Evolutionary conservation across 139 green algal species (phyloP).

Genomic region (Dunaliella sp.): DNA sequence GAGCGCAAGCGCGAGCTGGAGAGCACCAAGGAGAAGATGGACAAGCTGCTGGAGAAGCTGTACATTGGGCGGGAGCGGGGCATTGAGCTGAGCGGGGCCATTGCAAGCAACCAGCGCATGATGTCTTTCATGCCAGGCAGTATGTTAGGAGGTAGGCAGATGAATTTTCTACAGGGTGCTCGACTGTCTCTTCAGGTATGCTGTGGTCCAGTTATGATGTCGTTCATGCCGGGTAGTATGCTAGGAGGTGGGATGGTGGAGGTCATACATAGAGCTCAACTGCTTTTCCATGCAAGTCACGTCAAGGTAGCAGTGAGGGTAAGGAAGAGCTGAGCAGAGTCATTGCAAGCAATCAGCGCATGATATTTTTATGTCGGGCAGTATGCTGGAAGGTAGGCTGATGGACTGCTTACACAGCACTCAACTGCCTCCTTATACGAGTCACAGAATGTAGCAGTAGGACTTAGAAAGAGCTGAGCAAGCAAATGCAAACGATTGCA

Average conservation of each 20-base stretch:
- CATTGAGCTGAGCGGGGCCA: conserved; percentile 58
- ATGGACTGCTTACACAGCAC: too few species aligned
- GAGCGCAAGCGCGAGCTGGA: conserved; percentile 72
- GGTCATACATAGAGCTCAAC: too few species aligned
- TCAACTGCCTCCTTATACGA: too few species aligned
- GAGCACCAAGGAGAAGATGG: conserved; percentile 73
- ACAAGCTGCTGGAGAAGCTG: conserved; percentile 71
- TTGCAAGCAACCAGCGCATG: conserved; percentile 43
- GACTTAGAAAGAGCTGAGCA: conserved; percentile 59
- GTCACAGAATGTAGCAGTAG: too few species aligned
- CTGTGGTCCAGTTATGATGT: too few species aligned
- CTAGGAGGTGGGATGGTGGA: too few species aligned
- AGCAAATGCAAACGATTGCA: conserved; percentile 45
- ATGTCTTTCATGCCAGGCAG: conserved; percentile 23
- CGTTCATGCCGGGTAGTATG: too few species aligned
- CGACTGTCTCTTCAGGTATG: too few species aligned
- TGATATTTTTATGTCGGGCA: conserved; percentile 23
- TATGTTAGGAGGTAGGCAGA: not conserved
- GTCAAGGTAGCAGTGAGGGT: too few species aligned
- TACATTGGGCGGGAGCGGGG: conserved; percentile 54
- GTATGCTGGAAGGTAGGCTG: not conserved
- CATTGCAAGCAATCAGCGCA: conserved; percentile 45
- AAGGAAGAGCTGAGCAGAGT: conserved; percentile 57
- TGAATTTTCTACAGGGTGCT: too few species aligned
- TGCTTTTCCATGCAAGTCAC: too few species aligned